phyloP scores from a whole-genome alignment of 768 basidiomycete genomes.

The Mycena metata region DNA sequence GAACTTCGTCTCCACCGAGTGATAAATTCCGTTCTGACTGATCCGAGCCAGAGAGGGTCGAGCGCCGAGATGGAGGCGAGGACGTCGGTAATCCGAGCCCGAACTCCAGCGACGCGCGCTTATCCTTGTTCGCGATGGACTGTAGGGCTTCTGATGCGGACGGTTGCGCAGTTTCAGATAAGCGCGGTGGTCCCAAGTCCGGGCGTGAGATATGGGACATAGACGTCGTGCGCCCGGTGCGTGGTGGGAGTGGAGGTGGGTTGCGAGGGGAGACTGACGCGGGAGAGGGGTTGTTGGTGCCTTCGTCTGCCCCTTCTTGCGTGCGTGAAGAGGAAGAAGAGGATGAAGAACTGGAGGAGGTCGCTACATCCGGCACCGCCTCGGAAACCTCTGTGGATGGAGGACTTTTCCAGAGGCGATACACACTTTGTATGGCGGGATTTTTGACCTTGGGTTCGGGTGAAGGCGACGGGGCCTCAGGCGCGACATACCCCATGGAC shows the following conservation, averaged over 20 bases:
- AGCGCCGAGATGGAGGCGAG: slow-evolving; percentile 33
- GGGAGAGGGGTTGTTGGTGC: slow-evolving; percentile 22
- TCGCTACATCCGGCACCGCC: neutral
- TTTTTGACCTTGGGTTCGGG: slow-evolving; percentile 56
- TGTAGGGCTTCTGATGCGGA: slow-evolving; percentile 70
- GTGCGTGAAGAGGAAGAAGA: slow-evolving; percentile 29
- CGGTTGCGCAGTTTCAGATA: slow-evolving; percentile 40
- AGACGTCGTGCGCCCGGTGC: slow-evolving; percentile 49
- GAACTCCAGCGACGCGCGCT: slow-evolving; percentile 45
- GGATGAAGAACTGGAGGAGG: slow-evolving; percentile 29
- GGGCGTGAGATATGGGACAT: slow-evolving; percentile 44
- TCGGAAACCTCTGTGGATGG: slow-evolving; percentile 36
- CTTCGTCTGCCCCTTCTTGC: slow-evolving; percentile 14
- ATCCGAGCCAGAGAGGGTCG: slow-evolving; percentile 18
- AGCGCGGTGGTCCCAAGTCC: slow-evolving; percentile 43
- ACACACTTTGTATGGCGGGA: slow-evolving; percentile 75
- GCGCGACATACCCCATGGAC: slow-evolving; percentile 84
- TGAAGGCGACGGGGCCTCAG: slow-evolving; percentile 53
- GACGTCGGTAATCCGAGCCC: slow-evolving; percentile 22
- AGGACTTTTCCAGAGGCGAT: slow-evolving; percentile 81
- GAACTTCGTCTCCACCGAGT: slow-evolving; percentile 9
- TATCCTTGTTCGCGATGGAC: slow-evolving; percentile 65
- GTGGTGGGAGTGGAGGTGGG: slow-evolving; percentile 64
- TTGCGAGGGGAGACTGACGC: slow-evolving; percentile 17
- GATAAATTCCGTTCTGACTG: neutral